phyloP scores from a whole-genome alignment of 75 land plant species.

The Pinus taeda region DNA sequence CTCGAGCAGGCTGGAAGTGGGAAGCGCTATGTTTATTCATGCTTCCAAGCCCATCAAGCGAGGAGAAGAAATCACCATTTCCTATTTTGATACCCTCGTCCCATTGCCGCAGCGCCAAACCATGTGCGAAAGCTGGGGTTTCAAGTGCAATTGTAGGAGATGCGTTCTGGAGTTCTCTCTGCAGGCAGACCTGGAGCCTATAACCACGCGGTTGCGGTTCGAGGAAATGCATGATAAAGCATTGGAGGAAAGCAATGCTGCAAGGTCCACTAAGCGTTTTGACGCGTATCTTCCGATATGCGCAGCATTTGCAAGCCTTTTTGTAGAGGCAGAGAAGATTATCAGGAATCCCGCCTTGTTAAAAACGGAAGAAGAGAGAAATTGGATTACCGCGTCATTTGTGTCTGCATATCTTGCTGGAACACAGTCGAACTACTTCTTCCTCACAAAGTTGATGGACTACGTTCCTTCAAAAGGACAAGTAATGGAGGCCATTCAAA shows the following conservation, averaged over 20 bases:
- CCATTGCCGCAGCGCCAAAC: constrained; percentile 25
- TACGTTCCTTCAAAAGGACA: no score
- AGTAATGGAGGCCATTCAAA: no score
- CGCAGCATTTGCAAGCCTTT: no score
- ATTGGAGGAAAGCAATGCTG: not conserved
- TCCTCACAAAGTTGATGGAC: no score
- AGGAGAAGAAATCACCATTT: constrained; percentile 17
- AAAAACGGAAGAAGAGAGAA: no score
- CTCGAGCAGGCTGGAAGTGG: constrained; percentile 13
- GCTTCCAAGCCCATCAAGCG: constrained; percentile 12
- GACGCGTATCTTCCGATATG: no score
- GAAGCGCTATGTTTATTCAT: constrained; percentile 21
- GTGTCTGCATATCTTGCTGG: no score
- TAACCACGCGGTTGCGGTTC: not conserved
- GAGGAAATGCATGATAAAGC: not conserved
- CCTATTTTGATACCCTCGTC: constrained; percentile 27
- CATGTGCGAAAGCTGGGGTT: constrained; percentile 26
- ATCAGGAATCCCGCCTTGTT: no score
- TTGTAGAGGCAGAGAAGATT: no score
- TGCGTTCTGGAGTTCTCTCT: constrained; percentile 11
- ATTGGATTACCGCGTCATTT: no score
- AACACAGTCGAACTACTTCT: no score
- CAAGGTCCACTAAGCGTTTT: not conserved
- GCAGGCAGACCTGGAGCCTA: not conserved
- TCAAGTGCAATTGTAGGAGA: constrained; percentile 30